Conservation (phyloP, 352 stramenopile species). For the Pythium sukuiense region DNA sequence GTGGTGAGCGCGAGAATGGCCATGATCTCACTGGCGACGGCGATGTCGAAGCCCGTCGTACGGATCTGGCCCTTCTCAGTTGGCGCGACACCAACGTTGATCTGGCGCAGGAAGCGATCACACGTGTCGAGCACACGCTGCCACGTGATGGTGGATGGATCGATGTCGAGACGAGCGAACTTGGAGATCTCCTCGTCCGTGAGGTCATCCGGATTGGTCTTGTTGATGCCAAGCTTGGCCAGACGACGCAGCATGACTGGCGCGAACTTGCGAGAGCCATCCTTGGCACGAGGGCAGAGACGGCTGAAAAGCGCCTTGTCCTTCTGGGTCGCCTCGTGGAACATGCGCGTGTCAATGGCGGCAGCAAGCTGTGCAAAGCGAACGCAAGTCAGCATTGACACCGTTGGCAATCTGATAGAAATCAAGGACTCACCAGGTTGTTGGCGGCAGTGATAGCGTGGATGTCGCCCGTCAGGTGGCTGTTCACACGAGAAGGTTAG, state of each 20-base stretch:
- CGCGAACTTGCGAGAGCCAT: constrained; percentile 83
- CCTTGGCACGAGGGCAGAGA: constrained; percentile 84
- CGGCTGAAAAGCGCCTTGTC: constrained; percentile 86
- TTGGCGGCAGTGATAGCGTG: constrained; percentile 98
- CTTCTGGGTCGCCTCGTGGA: constrained; percentile 92
- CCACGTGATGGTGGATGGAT: constrained; percentile 91
- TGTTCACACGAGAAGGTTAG: constrained; percentile 15
- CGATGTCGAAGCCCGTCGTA: constrained; percentile 79
- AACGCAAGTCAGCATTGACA: background rate
- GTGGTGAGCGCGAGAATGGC: constrained; percentile 96
- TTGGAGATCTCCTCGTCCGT: constrained; percentile 91
- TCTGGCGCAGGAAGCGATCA: constrained; percentile 93
- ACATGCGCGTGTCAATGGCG: constrained; percentile 98
- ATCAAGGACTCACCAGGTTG: constrained; percentile 81
- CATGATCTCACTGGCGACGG: constrained; percentile 99
- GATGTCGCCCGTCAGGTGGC: constrained; percentile 98
- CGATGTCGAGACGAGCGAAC: constrained; percentile 96
- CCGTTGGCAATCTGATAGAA: too few species aligned
- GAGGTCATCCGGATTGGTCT: constrained; percentile 91
- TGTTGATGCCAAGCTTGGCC: constrained; percentile 94
- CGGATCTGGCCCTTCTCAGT: constrained; percentile 90
- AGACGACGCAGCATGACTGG: constrained; percentile 93
- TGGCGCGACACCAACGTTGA: constrained; percentile 88
- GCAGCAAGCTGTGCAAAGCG: constrained; percentile 80
- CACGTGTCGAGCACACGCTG: constrained; percentile 97